Evolutionary conservation across 2,329 filamentous ascomycete genomes (phyloP).

Genomic region (Fusarium hostae): DNA sequence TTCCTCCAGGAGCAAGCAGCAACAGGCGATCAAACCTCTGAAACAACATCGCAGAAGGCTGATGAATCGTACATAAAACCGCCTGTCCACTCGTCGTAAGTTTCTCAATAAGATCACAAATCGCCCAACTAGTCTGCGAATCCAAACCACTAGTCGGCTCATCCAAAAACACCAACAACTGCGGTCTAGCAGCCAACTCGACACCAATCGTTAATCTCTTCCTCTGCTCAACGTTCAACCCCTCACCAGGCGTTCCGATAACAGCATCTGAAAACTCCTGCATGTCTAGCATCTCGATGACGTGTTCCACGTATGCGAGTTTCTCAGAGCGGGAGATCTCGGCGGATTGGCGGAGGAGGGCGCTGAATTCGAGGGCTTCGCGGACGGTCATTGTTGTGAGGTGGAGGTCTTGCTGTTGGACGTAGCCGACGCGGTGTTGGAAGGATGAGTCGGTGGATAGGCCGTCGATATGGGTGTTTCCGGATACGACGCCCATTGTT

Average conservation of each 20-base stretch:
- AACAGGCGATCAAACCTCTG: slow-evolving; percentile 64
- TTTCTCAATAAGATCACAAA: slow-evolving; percentile 76
- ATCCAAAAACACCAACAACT: slow-evolving; percentile 78
- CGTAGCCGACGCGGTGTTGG: slow-evolving; percentile 77
- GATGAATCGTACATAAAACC: slow-evolving; percentile 60
- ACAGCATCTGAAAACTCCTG: slow-evolving; percentile 76
- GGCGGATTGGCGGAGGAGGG: slow-evolving; percentile 73
- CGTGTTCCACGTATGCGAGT: slow-evolving; percentile 46
- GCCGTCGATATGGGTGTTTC: slow-evolving; percentile 77
- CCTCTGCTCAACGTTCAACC: slow-evolving; percentile 56
- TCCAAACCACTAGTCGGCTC: slow-evolving; percentile 82
- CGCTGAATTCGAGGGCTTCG: slow-evolving; percentile 65
- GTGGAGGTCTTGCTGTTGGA: slow-evolving; percentile 78
- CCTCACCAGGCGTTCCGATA: slow-evolving; percentile 63
- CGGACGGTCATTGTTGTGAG: slow-evolving; percentile 74
- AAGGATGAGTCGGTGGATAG: slow-evolving; percentile 69
- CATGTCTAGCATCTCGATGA: slow-evolving; percentile 51
- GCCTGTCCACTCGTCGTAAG: slow-evolving; percentile 60
- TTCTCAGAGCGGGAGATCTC: slow-evolving; percentile 55
- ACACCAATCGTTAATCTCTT: slow-evolving; percentile 78
- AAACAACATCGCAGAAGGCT: slow-evolving; percentile 58
- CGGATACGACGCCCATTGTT: slow-evolving; percentile 78
- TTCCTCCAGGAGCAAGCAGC: slow-evolving; percentile 65
- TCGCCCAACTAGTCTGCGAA: slow-evolving; percentile 80
- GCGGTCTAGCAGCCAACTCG: slow-evolving; percentile 78